These are phyloP conservation scores for Septoria linicola DNA, from an alignment of 2,329 filamentous ascomycete species.

Conservation along the genomic window DNA sequence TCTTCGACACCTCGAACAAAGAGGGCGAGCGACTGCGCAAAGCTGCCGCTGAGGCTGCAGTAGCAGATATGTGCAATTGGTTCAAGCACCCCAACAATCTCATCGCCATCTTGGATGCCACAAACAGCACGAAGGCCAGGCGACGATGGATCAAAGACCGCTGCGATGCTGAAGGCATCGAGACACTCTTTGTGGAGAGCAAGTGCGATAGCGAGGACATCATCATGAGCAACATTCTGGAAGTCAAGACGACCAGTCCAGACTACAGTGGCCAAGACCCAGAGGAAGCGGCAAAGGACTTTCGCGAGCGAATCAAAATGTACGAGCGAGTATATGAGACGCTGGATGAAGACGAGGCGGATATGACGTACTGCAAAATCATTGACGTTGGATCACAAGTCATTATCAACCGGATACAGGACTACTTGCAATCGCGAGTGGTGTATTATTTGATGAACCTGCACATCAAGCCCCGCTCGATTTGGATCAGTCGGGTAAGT, in stretches of 20 bases:
- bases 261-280: conserved; percentile 95
- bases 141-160: conserved; percentile 87
- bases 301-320: conserved; percentile 89
- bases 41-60: conserved; percentile 85
- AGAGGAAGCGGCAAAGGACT: conserved; percentile 84
- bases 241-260: conserved; percentile 90
- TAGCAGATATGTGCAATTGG: conserved; percentile 93
- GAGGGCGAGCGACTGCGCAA: conserved; percentile 87
- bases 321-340: conserved; percentile 97
- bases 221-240: conserved; percentile 94
- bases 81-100: conserved; percentile 74
- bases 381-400: conserved; percentile 95
- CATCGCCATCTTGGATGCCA: conserved; percentile 93
- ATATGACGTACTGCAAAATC: conserved; percentile 93
- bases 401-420: conserved; percentile 95
- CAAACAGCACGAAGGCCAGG: conserved; percentile 88
- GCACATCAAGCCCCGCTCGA: conserved; percentile 92
- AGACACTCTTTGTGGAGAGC: conserved; percentile 93
- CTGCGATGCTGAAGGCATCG: conserved; percentile 69
- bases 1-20: conserved; percentile 87
- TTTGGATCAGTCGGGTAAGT: conserved; percentile 78
- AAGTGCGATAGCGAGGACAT: conserved; percentile 94
- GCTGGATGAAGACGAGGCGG: conserved; percentile 81
- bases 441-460: conserved; percentile 99
- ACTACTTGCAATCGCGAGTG: conserved; percentile 92